phyloP scores from a whole-genome alignment of 1,284 basidiomycete genomes.

The Gymnopus androsaceus region DNA sequence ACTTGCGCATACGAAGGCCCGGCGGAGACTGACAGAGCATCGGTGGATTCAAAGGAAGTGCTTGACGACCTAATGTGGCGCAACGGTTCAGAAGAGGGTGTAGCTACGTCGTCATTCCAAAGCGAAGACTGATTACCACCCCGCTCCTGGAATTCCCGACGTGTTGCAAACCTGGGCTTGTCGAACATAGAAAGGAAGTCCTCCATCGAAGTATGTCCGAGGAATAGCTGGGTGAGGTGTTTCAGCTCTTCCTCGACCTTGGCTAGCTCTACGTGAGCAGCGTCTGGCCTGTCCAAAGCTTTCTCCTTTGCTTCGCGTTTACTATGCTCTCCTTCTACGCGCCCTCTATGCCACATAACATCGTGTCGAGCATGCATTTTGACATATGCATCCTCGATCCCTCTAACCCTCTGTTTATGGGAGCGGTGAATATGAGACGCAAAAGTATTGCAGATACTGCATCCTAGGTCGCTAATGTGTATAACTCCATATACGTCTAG shows the following conservation, averaged over 20 bases:
- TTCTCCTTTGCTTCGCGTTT: too few species aligned
- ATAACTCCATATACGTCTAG: neutral
- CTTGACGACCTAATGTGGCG: too few species aligned
- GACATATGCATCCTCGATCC: neutral
- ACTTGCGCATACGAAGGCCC: too few species aligned
- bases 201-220: neutral
- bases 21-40: too few species aligned
- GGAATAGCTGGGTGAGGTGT: neutral
- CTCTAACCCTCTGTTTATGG: neutral
- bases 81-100: too few species aligned
- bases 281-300: neutral
- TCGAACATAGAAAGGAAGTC: slow-evolving; percentile 1
- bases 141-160: neutral
- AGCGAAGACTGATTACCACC: neutral
- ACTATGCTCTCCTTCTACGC: neutral
- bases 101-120: slow-evolving; percentile 3
- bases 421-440: slow-evolving; percentile 2
- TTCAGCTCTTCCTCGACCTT: neutral
- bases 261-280: neutral
- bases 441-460: slow-evolving; percentile 3
- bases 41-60: too few species aligned
- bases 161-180: neutral
- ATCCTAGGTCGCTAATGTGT: neutral
- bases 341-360: neutral
- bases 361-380: slow-evolving; percentile 4